Evolutionary conservation across 768 basidiomycete species (phyloP).

Genomic region (Phaeotremella fagi): DNA sequence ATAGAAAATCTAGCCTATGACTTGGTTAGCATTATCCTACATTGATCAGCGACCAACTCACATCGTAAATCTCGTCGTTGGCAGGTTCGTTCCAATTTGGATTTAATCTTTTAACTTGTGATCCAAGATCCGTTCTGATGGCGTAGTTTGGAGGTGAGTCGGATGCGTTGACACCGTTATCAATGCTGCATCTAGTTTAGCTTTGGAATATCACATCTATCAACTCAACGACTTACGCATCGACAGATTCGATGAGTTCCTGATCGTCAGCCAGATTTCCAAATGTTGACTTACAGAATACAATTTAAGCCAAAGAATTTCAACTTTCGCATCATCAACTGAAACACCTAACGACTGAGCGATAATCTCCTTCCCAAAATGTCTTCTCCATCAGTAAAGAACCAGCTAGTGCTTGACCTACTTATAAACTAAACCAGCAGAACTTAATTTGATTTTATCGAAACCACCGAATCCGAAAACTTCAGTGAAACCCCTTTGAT

Average conservation of each 20-base stretch:
- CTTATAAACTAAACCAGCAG: constrained; percentile 96
- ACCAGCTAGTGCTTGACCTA: constrained; percentile 50
- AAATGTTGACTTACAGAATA: constrained; percentile 60
- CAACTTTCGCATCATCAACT: constrained; percentile 60
- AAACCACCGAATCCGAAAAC: constrained; percentile 71
- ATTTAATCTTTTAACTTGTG: constrained; percentile 77
- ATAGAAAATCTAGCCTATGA: constrained; percentile 64
- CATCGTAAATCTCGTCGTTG: constrained; percentile 67
- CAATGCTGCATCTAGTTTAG: constrained; percentile 56
- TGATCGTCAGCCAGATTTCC: constrained; percentile 42
- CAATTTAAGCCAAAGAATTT: constrained; percentile 76
- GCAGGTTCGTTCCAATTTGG: constrained; percentile 82
- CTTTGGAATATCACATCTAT: neutral
- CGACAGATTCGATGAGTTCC: constrained; percentile 92
- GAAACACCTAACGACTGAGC: constrained; percentile 57
- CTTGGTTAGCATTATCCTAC: neutral
- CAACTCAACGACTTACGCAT: constrained; percentile 23
- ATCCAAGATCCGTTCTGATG: constrained; percentile 74
- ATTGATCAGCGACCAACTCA: constrained; percentile 50
- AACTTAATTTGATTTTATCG: constrained; percentile 73
- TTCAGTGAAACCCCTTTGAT: constrained; percentile 87
- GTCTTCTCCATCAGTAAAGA: constrained; percentile 43
- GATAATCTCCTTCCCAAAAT: constrained; percentile 84
- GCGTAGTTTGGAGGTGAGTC: constrained; percentile 61
- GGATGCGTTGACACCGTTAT: constrained; percentile 89